A percentile compares a stretch with the other conserved stretches of the same genome.
phyloP scores from a whole-genome alignment of 352 stramenopile species.

The Lagenidium sp. region DNA sequence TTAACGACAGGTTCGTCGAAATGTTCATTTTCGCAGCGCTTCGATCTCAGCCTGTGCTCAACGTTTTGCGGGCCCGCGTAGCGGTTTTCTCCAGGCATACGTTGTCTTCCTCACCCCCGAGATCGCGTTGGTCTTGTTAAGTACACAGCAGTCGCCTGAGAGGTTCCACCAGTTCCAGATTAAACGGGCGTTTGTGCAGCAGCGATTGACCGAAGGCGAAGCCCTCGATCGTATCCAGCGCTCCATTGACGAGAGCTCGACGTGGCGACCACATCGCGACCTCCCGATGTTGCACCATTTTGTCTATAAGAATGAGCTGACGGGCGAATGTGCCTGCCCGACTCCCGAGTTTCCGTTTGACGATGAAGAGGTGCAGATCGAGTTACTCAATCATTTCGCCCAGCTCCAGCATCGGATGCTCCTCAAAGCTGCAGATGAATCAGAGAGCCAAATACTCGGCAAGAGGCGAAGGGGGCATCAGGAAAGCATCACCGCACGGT shows the following conservation, averaged over 20 bases:
- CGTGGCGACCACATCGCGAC: slow-evolving; percentile 44
- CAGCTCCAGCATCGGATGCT: slow-evolving; percentile 50
- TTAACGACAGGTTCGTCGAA: slow-evolving; percentile 43
- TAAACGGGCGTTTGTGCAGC: slow-evolving; percentile 32
- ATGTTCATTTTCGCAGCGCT: too few species aligned
- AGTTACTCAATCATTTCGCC: slow-evolving; percentile 43
- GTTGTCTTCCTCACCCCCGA: slow-evolving; percentile 49
- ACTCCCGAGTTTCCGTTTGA: slow-evolving; percentile 39
- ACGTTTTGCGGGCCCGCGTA: slow-evolving; percentile 15
- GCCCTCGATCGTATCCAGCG: slow-evolving; percentile 30
- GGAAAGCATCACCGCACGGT: slow-evolving; percentile 22
- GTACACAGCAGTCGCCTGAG: slow-evolving; percentile 52
- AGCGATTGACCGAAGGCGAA: slow-evolving; percentile 25
- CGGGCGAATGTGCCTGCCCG: slow-evolving; percentile 38
- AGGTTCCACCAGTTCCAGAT: slow-evolving; percentile 68
- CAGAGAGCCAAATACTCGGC: slow-evolving; percentile 39
- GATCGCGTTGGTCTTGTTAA: slow-evolving; percentile 55
- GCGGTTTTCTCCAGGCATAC: slow-evolving; percentile 68
- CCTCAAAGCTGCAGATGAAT: slow-evolving; percentile 4
- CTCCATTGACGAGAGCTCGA: slow-evolving; percentile 15
- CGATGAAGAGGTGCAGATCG: slow-evolving; percentile 20
- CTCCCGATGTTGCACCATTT: slow-evolving; percentile 55
- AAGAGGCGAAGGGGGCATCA: slow-evolving; percentile 26
- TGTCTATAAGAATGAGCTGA: slow-evolving; percentile 61
- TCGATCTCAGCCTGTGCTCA: too few species aligned